phyloP scores from a whole-genome alignment of 2,329 filamentous ascomycete species.

The Cordyceps sp. region DNA sequence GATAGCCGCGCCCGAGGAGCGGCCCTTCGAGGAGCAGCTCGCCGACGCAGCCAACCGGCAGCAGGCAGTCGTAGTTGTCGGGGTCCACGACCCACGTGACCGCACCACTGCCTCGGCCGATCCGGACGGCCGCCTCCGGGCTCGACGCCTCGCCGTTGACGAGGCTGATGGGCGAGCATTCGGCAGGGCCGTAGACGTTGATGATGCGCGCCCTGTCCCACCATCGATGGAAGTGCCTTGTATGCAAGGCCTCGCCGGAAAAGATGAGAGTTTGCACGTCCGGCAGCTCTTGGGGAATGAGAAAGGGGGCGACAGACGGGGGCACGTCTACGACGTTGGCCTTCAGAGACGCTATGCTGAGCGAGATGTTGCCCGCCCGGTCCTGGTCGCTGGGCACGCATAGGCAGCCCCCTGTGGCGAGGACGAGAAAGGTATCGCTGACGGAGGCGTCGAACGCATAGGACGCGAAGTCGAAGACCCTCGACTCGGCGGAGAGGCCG shows the following conservation, averaged over 20 bases:
- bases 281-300: background rate
- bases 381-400: constrained; percentile 1
- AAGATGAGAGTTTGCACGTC: background rate
- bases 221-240: background rate
- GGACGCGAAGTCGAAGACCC: constrained; percentile 4
- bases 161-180: background rate
- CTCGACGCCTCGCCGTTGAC: background rate
- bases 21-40: constrained; percentile 8
- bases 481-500: constrained; percentile 2
- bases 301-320: background rate
- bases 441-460: constrained; percentile 1
- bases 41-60: constrained; percentile 5
- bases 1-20: constrained; percentile 7
- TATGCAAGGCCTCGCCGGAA: background rate
- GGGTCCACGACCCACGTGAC: constrained; percentile 7
- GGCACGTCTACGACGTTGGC: constrained; percentile 1
- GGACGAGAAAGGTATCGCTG: background rate
- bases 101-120: no score
- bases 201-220: background rate
- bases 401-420: constrained; percentile 1
- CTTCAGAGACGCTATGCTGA: background rate
- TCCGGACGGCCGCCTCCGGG: background rate
- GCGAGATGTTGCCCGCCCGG: constrained; percentile 1
- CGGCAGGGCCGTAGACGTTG: constrained; percentile 7
- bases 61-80: constrained; percentile 4